Evolutionary conservation across 2,329 filamentous ascomycete genomes (phyloP), one percentile per base, ranked within the genome.

Genomic region (Balansia obtecta): DNA sequence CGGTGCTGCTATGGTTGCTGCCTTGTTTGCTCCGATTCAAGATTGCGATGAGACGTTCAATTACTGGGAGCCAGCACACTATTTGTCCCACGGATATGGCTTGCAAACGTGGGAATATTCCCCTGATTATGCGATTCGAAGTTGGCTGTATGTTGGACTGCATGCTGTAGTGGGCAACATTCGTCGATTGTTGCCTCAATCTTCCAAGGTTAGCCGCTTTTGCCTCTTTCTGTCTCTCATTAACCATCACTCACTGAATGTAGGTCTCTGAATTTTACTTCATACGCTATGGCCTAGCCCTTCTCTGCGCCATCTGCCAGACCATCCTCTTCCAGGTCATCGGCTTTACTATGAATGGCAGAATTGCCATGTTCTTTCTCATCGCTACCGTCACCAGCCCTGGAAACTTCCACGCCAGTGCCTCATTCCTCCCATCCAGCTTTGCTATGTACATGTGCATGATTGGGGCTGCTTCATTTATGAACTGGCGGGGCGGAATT

Each of bases 1-100:
- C 44, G 71, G 73, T 32, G 83, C 85, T 56, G 88, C 88, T 62
- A 57, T 85, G 16, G 60, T 91, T 20, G 86, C 91, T 7, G 93
- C 91, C 11, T 61, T 85, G 33, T 91, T 84, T 64, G 83, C 89
- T 2, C 93, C 93, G 0, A 95, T 98, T 56, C 90, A 96, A 65
- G 93, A 98, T 68, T 98, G 93, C 65, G 93, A 98, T 61, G 93
- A 98, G 71, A 91, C 91, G 11, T 98, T 95, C 77, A 98, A 98
- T 66, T 98, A 95, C 73, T 98, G 91, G 89, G 93, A 98, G 61
- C 91, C 93, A 0, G 82, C 90, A 0, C 93, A 98, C 68, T 98
- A 96, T 67, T 77, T 98, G 30, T 85, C 82, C 52, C 89, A 96
- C 71, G 87, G 88, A 59, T 91, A 95, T 62, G 93, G 91, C 39